A percentile compares a stretch with the other conserved stretches of the same genome.
Evolutionary conservation across 345 rosid genomes (phyloP).

Genomic region (Corchorus capsularis): DNA sequence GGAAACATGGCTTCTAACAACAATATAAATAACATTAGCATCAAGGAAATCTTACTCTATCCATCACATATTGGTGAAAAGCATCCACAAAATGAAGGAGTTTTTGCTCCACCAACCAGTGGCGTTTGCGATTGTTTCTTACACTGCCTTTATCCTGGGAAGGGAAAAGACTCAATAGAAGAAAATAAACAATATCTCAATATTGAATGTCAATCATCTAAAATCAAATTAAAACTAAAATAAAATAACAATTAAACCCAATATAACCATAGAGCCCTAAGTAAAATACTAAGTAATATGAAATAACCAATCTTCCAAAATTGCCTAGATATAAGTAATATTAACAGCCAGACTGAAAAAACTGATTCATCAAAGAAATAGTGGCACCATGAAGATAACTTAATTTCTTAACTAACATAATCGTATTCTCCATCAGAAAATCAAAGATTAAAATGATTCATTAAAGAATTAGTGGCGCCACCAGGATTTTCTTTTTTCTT

Average conservation of each 20-base stretch:
- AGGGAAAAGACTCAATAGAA: not conserved
- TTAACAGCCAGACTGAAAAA: no score
- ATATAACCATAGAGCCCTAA: no score
- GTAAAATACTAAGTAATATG: no score
- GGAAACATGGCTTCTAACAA: not conserved
- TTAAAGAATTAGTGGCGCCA: conserved; percentile 14
- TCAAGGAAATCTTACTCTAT: conserved; percentile 63
- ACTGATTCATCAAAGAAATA: no score
- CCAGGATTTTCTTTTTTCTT: not conserved
- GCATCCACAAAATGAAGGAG: conserved; percentile 99
- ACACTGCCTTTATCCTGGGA: conserved; percentile 70
- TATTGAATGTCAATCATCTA: no score
- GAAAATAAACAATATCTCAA: no score
- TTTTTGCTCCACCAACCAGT: conserved; percentile 97
- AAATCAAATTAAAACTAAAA: no score
- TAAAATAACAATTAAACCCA: no score
- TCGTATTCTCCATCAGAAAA: not conserved
- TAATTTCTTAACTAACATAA: no score
- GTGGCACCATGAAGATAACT: no score
- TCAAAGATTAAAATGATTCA: conserved; percentile 19
- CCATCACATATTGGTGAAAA: conserved; percentile 99
- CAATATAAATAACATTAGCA: not conserved
- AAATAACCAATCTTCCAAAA: no score
- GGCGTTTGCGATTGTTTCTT: conserved; percentile 62
- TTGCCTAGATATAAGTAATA: no score